Conservation (phyloP, 371 early-diverging fungal genomes). For the Syncephalastrum monosporum region DNA sequence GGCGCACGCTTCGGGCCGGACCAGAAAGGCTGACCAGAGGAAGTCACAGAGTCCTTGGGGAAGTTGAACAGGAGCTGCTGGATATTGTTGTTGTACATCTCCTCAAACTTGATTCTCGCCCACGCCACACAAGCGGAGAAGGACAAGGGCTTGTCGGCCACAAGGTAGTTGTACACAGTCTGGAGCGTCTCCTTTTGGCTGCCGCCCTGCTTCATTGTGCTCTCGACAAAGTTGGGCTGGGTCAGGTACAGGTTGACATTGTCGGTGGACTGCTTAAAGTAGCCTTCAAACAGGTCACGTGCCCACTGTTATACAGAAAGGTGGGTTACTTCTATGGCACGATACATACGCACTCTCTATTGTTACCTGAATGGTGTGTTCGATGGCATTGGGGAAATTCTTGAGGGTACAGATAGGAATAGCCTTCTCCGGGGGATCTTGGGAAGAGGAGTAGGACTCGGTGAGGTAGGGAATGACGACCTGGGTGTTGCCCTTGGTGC, state of each 20-base stretch:
- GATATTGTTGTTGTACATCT: conserved; percentile 90
- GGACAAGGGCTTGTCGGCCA: conserved; percentile 72
- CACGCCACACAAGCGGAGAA: conserved; percentile 93
- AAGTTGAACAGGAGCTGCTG: conserved; percentile 94
- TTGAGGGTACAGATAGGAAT: conserved; percentile 99
- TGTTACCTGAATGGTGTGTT: conserved; percentile 97
- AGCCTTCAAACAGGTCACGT: conserved; percentile 95
- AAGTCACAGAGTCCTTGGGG: conserved; percentile 91
- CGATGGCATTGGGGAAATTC: conserved; percentile 99
- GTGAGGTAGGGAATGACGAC: conserved; percentile 94
- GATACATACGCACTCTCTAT: not conserved
- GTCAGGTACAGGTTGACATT: conserved; percentile 91
- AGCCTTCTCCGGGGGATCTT: conserved; percentile 99
- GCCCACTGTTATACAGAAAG: conserved; percentile 72
- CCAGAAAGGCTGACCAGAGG: conserved; percentile 98
- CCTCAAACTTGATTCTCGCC: conserved; percentile 94
- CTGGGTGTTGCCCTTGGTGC: conserved; percentile 99
- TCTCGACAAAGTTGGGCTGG: conserved; percentile 80
- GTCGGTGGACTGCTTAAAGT: conserved; percentile 91
- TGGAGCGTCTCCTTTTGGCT: conserved; percentile 78
- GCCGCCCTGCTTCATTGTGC: conserved; percentile 76
- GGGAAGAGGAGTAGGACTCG: conserved; percentile 98
- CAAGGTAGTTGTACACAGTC: conserved; percentile 69
- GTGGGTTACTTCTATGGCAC: not conserved
- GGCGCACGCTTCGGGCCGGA: conserved; percentile 99